Base-by-base conservation (phyloP, 2,329 filamentous ascomycete species). In the Sporothrix schenckii region DNA sequence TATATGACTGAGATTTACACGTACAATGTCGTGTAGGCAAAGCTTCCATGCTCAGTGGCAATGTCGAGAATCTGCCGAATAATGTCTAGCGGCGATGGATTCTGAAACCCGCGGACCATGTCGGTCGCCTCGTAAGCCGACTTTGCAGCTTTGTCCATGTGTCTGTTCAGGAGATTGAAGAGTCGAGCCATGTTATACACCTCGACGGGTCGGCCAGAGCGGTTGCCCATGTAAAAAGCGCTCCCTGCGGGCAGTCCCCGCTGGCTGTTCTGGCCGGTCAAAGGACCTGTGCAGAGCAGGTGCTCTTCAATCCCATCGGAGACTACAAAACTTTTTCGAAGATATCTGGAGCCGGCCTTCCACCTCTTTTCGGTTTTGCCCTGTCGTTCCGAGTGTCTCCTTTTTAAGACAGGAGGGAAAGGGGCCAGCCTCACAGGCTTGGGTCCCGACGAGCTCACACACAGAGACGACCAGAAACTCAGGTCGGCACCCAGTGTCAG, bases 231-330 rank as follows among this genome's bases (percentile, higher is more conserved):
- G 19, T 11, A 27, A 14, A 24, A 16, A 13, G 24, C 5, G 50
- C n/a, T 11, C 27, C 13, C 39, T 1, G 16, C 10, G 10, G 19
- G 10, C 9, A n/a, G 27, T 7, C 19, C 61, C 13, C 21, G 52
- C 3, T 49, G 61, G 24, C 44, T 27, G 14, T 34, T 49, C 19
- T 50, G n/a, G 13, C 41, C 21, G 16, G 16, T 27, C 24, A n/a
- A 21, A 21, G 44, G n/a, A 24, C 47, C 44, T 10, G 11, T 9
- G 41, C 53, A 16, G 24, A 69, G 66, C 21, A 44, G 54, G 5
- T 71, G 70, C 77, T 80, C 71, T 77, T 78, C 74, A 80, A 86
- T 75, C 82, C 82, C 71, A 76, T 80, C 77, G 76, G 80, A 66
- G 76, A 82, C 56, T 77, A 72, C 68, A 80, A 76, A 71, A 76